phyloP scores from a whole-genome alignment of 306 rosid genomes.

The cucumber (Cucumis sativus) region DNA sequence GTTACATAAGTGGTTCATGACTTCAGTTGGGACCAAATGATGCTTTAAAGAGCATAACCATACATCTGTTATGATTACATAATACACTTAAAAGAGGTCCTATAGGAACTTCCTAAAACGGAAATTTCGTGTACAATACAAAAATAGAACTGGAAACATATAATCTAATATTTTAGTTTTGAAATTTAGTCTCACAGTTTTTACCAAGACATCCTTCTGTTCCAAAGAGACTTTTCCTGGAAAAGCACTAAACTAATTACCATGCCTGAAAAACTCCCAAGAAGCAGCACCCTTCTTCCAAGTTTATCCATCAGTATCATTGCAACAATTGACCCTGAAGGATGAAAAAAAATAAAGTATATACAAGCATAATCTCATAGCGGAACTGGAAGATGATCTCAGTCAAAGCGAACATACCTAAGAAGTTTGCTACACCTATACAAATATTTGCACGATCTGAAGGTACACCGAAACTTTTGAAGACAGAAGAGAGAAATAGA shows the following conservation, averaged over 20 bases:
- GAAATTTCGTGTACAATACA: not conserved
- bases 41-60: not conserved
- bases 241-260: slow-evolving; percentile 29
- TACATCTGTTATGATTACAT: not conserved
- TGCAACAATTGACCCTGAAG: slow-evolving; percentile 73
- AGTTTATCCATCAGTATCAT: slow-evolving; percentile 88
- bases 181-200: not conserved
- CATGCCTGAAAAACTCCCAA: slow-evolving; percentile 95
- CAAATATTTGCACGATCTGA: slow-evolving; percentile 72
- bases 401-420: slow-evolving; percentile 38
- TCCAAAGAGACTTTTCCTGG: not conserved
- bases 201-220: not conserved
- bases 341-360: slow-evolving; percentile 2
- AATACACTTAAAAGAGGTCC: not conserved
- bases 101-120: not conserved
- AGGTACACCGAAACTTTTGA: slow-evolving; percentile 86
- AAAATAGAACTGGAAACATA: not conserved
- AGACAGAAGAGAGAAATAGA: slow-evolving; percentile 97
- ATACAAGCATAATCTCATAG: not conserved
- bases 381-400: not conserved
- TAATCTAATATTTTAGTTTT: not conserved
- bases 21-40: not conserved
- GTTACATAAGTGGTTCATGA: not conserved
- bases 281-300: slow-evolving; percentile 80
- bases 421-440: slow-evolving; percentile 63